Base-by-base conservation (phyloP, 208 protist species). In the Kentomonas sorsogonicus region DNA sequence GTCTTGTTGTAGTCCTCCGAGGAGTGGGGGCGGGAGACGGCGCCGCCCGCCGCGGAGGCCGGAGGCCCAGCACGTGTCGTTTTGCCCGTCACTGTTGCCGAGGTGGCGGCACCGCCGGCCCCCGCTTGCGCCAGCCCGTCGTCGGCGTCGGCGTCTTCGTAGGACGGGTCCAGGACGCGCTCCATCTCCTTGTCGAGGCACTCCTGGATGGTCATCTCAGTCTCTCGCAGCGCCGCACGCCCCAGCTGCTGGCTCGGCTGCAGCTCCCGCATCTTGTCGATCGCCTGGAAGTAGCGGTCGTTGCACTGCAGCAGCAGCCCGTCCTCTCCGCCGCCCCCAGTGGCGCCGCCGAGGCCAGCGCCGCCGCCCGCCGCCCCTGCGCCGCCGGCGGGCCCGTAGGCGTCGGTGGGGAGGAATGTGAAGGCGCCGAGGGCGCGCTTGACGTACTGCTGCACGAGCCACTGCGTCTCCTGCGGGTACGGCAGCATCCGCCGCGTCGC, bases 381-480 rank as follows among this genome's bases (percentile, higher is more conserved):
- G 26, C 39, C 45, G 1, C 47, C 51, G 29, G 31, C 4, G 31
- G 27, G 25, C 13, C 20, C 22, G 13, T 25, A 18, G 5, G 40
- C 9, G 5, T 4, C 11, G 29, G 36, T 16, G 33, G 3, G 40
- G 40, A 9, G 60, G 44, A 5, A 62, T 11, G 18, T 25, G 27
- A 66, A 65, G 64, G 40, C 22, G 22, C 36, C 72, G 65, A 18
- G 73, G 51, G 6, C 69, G 66, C 51, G 65, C 55, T 72, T 68
- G 20, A 86, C 59, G 61, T 77, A 86, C 38, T 79, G 63, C 53
- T 66, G 53, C 39, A 79, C 72, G 2, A 82, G 13, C 69, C 68
- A 76, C 18, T 70, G 47, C 11, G 77, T 55, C 48, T 86, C 74
- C 51, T 79, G 53, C n/a, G 53, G 74, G 38, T 57, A 63, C 6